phyloP scores from a whole-genome alignment of 768 basidiomycete genomes.

The Hericium erinaceus region DNA sequence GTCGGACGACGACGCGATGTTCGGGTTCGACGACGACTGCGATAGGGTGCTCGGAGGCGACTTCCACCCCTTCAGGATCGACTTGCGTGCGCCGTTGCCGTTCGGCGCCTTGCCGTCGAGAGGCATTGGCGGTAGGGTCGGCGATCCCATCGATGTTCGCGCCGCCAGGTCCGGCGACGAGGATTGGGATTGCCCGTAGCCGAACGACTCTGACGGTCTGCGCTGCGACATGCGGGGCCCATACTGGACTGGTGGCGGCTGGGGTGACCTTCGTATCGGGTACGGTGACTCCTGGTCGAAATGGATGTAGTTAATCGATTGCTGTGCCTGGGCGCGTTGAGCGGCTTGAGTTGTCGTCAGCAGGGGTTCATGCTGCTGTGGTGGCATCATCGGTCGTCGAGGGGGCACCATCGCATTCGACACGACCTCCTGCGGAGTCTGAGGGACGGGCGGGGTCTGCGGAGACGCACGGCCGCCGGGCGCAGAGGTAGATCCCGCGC shows the following conservation, averaged over 20 bases:
- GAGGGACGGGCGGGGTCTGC: not conserved
- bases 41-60: conserved; percentile 28
- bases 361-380: not conserved
- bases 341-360: not conserved
- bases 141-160: not conserved
- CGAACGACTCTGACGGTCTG: conserved; percentile 18
- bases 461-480: conserved; percentile 2
- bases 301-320: conserved; percentile 39
- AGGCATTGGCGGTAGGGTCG: conserved; percentile 15
- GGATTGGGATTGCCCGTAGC: not conserved
- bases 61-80: conserved; percentile 63
- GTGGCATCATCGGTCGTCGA: conserved; percentile 1
- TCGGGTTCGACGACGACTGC: conserved; percentile 14
- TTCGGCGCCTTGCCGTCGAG: conserved; percentile 35
- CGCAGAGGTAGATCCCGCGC: conserved; percentile 4
- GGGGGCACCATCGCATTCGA: conserved; percentile 3
- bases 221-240: conserved; percentile 1
- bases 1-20: conserved; percentile 21
- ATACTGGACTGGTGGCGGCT: conserved; percentile 1
- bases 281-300: conserved; percentile 73
- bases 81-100: conserved; percentile 48
- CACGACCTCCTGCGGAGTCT: conserved; percentile 6
- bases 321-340: conserved; percentile 13
- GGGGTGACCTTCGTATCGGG: conserved; percentile 27
- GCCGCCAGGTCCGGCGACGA: not conserved